Evolutionary conservation across 73 alveolate genomes (phyloP), one percentile per base, ranked within the genome.

Genomic region (Stentor roeselii): DNA sequence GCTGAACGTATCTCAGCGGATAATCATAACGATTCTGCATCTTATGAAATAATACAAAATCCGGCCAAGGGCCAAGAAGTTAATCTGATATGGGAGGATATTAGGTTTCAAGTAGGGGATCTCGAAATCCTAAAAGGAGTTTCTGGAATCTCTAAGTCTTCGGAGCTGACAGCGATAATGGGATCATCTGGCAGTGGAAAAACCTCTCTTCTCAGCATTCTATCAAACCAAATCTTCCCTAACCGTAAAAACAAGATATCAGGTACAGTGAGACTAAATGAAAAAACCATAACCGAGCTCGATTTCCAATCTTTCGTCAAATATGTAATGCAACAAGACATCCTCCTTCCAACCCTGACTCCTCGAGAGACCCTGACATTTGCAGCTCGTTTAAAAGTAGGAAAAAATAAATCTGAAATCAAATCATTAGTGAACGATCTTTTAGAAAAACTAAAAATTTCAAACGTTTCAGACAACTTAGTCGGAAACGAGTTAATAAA

Each of bases 171-270:
- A 36, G 76, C 36, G 32, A 84, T 84, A 2, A 84, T 84, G 90
- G 90, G 90, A 3, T 78, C 90, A n/a, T 75, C 86, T 3, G 90
- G 90, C 32, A 78, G 86, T 27, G 90, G 90, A 37, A 84, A 84
- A 36, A 84, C 90, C 2, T 42, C 90, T 0, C 84, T 84, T 31
- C 82, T 84, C 3, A 84, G 76, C 59, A 60, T 84, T 27, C 75
- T 84, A 6, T 15, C 82, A 35, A 60, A 3, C 34, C 82, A n/a
- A 87, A 58, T 58, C 27, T 21, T 21, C 27, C 74, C 74, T 0
- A 58, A 58, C 74, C 27, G 35, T 58, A n/a, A 31, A 1, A 58
- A 31, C 74, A n/a, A n/a, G n/a, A n/a, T n/a, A n/a, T 58, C 74
- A 21, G 74, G 74, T 21, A 58, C 74, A 0, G 27, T 58, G 0